Conservation (phyloP, 1,284 basidiomycete species). For the Fomitopsis palustris region DNA sequence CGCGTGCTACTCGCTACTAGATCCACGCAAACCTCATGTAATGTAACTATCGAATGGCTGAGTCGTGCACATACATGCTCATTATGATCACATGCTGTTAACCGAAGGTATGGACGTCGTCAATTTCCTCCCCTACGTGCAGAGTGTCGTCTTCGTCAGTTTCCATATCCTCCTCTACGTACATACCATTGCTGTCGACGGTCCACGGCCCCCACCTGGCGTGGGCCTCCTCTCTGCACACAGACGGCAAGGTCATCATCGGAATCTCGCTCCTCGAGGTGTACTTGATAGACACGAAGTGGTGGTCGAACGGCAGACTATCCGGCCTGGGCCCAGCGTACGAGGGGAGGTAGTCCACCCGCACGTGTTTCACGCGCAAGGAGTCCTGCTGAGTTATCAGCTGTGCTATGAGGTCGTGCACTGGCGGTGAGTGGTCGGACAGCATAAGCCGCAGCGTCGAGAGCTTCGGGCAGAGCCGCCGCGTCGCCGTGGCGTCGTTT, state of each 20-base stretch:
- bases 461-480: background rate
- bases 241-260: background rate
- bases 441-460: background rate
- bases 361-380: background rate
- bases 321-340: background rate
- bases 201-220: background rate
- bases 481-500: background rate
- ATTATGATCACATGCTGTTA: too few relatives aligned
- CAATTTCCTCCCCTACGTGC: too few relatives aligned
- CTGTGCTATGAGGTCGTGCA: background rate
- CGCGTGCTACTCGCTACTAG: too few relatives aligned
- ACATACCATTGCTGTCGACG: background rate
- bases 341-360: background rate
- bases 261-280: background rate
- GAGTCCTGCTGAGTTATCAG: background rate
- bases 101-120: too few relatives aligned
- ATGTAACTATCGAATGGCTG: too few relatives aligned
- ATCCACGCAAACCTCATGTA: too few relatives aligned
- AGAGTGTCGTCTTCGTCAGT: too few relatives aligned
- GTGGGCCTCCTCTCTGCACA: background rate
- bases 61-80: too few relatives aligned
- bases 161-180: background rate
- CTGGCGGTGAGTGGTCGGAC: background rate
- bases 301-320: background rate
- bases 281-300: background rate